Percentiles rank a stretch among this genome's conserved stretches.
phyloP scores from a whole-genome alignment of 2,329 filamentous ascomycete genomes.

The Ascochyta viciae-villosae region DNA sequence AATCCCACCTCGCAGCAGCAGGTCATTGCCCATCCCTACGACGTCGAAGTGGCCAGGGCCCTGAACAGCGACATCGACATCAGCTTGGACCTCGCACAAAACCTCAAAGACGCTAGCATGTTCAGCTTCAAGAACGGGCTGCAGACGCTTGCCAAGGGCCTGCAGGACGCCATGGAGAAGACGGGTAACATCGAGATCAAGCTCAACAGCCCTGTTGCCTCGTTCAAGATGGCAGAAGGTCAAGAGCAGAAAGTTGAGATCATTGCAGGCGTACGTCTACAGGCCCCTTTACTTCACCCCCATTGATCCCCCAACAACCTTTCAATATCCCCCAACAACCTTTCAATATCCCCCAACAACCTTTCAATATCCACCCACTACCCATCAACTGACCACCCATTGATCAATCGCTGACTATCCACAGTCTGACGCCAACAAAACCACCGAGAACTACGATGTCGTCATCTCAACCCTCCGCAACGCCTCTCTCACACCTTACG shows the following conservation, averaged over 20 bases:
- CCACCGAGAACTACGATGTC: conserved; percentile 37
- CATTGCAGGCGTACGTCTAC: conserved; percentile 31
- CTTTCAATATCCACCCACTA: no score
- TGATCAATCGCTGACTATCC: conserved; percentile 16
- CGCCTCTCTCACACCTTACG: conserved; percentile 65
- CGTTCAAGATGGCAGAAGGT: conserved; percentile 24
- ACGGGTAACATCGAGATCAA: conserved; percentile 52
- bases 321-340: no score
- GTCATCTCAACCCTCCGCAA: conserved; percentile 41
- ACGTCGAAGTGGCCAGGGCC: conserved; percentile 26
- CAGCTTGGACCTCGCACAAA: conserved; percentile 40
- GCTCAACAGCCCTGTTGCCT: conserved; percentile 39
- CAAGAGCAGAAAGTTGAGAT: conserved; percentile 30
- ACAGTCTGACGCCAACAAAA: conserved; percentile 21
- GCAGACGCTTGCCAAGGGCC: conserved; percentile 46
- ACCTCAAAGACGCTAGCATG: conserved; percentile 46
- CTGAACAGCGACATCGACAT: conserved; percentile 48
- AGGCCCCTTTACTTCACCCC: not conserved
- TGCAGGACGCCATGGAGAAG: conserved; percentile 47
- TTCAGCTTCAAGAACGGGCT: conserved; percentile 56
- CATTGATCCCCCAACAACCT: conserved; percentile 14
- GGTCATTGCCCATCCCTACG: conserved; percentile 30
- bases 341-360: no score
- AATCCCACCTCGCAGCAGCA: conserved; percentile 1
- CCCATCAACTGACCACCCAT: no score